Evolutionary conservation across 352 stramenopile species (phyloP).

Genomic region (Globisporangium nodosum): DNA sequence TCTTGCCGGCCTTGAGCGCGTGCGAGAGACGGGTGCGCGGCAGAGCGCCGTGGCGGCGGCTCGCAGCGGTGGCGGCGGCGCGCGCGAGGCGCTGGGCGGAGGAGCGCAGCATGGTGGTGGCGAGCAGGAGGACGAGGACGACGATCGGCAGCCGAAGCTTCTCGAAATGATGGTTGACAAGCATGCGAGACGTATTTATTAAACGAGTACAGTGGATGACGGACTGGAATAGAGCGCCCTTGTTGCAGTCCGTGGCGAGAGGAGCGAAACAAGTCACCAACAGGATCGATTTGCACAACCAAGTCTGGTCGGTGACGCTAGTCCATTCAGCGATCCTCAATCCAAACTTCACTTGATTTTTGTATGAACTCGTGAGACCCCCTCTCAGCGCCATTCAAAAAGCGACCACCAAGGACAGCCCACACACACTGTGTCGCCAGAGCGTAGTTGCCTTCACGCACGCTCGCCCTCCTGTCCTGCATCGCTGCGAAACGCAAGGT

Average conservation of each 20-base stretch:
- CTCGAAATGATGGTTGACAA: conserved; percentile 14
- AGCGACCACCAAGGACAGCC: no score
- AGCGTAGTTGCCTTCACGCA: no score
- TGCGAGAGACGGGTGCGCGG: conserved; percentile 1
- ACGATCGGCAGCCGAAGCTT: conserved; percentile 15
- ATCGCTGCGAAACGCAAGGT: no score
- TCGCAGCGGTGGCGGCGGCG: conserved; percentile 16
- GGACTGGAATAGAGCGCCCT: background rate
- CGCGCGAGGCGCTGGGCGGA: conserved; percentile 35
- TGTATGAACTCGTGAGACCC: background rate
- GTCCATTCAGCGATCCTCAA: no score
- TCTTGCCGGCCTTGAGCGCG: conserved; percentile 18
- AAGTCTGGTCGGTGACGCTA: background rate
- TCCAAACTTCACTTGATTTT: background rate
- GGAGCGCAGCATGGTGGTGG: conserved; percentile 43
- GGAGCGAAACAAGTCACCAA: background rate
- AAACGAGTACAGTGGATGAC: background rate
- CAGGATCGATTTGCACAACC: background rate
- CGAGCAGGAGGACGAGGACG: background rate
- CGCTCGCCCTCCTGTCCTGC: no score
- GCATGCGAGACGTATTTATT: background rate
- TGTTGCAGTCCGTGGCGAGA: background rate
- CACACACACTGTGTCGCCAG: no score
- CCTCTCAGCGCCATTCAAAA: no score
- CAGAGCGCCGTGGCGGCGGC: conserved; percentile 11